Evolutionary conservation across 371 early-diverging fungal species (phyloP), one percentile per base, ranked within the genome.

Genomic region (Sporodiniella umbellata): DNA sequence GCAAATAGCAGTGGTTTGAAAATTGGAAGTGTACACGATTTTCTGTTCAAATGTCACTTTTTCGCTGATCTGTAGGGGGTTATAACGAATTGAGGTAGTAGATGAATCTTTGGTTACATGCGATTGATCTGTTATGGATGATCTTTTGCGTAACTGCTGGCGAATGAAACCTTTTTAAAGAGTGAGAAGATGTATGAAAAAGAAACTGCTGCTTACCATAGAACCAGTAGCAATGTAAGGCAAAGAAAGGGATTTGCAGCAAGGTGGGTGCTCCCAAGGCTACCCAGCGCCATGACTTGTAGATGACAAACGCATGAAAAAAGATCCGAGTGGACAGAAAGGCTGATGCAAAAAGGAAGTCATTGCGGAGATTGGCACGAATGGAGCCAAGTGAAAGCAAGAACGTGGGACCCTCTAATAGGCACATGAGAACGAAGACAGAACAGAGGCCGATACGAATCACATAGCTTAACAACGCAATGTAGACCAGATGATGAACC

Each of bases 401-500:
- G 33, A 70, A 56, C 4, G 77, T 72, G 8, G 77, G 77, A 15
- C 61, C 17, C 39, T 76, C 77, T 11, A 76, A 44, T 0, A 61
- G 40, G 21, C 70, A 72, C 60, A 70, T 64, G 48, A 65, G 54
- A 18, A 64, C 51, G 48, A 76, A 76, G 21, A 70, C 42, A 7
- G 54, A 37, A 0, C 56, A 51, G 18, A 53, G 61, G 14, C 46
- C 56, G 10, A 51, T 26, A 6, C 45, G 43, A 11, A 76, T 56
- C 12, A 61, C 62, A 64, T 66, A 72, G 10, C 51, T 44, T 1
- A 72, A 42, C 7, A 56, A 28, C 21, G 40, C 38, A 6, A 61
- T 21, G 46, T 83, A 83, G 17, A 68, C 65, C 14, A 74, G 62
- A 44, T 83, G 83, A 51, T 83, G 83, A 5, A 78, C 53, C 72